These are phyloP conservation scores for Fusarium sp. DNA, from an alignment of 2,329 filamentous ascomycete genomes.

Conservation along the genomic window DNA sequence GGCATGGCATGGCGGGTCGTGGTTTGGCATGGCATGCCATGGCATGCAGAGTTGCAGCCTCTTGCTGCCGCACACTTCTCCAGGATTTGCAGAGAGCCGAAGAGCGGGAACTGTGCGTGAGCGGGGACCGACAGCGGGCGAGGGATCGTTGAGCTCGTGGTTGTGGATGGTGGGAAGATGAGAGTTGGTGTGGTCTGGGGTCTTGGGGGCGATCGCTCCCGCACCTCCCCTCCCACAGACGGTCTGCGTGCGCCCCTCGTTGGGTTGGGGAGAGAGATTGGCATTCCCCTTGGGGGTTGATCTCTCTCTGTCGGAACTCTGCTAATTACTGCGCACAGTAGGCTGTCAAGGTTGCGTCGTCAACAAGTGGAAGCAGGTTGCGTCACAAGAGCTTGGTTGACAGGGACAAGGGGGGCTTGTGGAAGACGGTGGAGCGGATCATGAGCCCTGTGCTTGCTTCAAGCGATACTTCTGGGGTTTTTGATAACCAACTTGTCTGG, in stretches of 20 bases:
- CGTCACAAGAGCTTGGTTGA: slow-evolving; percentile 10
- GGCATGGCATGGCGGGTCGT: background rate
- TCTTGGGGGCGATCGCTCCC: slow-evolving; percentile 48
- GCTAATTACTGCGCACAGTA: background rate
- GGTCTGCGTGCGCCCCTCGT: background rate
- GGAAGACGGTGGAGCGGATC: slow-evolving; percentile 7
- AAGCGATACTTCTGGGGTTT: slow-evolving; percentile 9
- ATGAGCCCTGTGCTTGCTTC: slow-evolving; percentile 5
- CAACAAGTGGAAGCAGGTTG: background rate
- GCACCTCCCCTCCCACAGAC: slow-evolving; percentile 41
- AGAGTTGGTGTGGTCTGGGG: slow-evolving; percentile 42
- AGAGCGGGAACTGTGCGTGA: slow-evolving; percentile 38
- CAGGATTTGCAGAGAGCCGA: slow-evolving; percentile 27
- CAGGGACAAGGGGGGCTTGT: slow-evolving; percentile 8
- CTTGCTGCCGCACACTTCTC: slow-evolving; percentile 24
- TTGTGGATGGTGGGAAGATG: background rate
- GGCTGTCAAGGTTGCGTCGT: background rate
- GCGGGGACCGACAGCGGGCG: slow-evolving; percentile 24
- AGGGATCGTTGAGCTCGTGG: slow-evolving; percentile 24
- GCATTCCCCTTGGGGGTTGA: background rate
- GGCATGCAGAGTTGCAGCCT: slow-evolving; percentile 15
- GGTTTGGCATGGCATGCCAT: slow-evolving; percentile 24
- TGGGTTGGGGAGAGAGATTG: background rate
- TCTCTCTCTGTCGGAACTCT: background rate
- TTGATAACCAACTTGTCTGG: slow-evolving; percentile 10